Conservation (phyloP, 139 green algal genomes). For the Chlamydomonas schloesseri region DNA sequence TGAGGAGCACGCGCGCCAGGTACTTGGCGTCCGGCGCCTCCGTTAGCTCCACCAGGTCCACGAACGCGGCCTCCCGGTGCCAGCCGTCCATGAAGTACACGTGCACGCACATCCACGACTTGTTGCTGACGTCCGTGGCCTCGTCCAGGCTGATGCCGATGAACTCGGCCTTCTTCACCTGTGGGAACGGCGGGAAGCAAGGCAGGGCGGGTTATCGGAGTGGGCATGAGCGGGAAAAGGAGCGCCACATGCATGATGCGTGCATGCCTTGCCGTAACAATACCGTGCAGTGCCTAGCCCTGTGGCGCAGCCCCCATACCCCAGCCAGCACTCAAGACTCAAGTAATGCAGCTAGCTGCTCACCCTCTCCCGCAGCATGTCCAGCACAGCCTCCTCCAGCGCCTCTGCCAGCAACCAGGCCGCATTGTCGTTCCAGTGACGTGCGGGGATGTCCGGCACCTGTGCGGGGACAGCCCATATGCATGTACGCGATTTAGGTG, state of each 20-base stretch:
- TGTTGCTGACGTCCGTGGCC: neutral
- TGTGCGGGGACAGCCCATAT: no score
- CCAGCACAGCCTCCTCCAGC: neutral
- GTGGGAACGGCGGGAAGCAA: no score
- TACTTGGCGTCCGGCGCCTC: neutral
- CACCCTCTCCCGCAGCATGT: neutral
- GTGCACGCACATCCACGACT: neutral
- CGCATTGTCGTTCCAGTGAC: neutral
- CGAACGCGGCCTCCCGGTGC: neutral
- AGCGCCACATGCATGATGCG: no score
- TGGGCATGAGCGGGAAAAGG: no score
- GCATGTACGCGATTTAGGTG: no score
- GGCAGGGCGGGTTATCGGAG: no score
- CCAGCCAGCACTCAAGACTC: no score
- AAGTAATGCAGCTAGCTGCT: no score
- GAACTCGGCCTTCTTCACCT: neutral
- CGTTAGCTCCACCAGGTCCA: neutral
- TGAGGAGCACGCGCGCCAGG: neutral
- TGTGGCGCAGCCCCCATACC: no score
- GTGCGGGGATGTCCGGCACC: no score
- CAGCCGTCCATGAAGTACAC: slow-evolving; percentile 18
- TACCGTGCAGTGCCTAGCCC: no score
- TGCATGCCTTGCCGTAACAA: no score
- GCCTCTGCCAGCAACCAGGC: neutral
- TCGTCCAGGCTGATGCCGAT: slow-evolving; percentile 1